Percentiles rank a stretch among this genome's conserved stretches.
phyloP scores from a whole-genome alignment of 208 protist genomes.

The Leishmania lainsoni region DNA sequence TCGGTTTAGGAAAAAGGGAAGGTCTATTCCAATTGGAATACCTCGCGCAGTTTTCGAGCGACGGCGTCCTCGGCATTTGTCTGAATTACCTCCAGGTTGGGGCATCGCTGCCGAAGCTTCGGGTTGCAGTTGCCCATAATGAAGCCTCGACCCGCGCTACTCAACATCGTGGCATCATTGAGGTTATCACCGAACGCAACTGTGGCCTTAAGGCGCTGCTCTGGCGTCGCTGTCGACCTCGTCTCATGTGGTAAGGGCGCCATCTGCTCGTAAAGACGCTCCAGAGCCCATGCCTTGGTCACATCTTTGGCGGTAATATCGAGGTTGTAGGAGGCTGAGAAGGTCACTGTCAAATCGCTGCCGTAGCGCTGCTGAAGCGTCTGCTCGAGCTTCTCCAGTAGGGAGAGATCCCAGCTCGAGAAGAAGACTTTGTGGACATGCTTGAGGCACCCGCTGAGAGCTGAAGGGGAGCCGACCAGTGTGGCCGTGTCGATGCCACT shows the following conservation, averaged over 20 bases:
- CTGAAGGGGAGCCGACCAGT: background rate
- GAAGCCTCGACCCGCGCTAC: slow-evolving; percentile 50
- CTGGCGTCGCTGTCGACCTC: slow-evolving; percentile 3
- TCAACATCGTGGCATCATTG: slow-evolving; percentile 72
- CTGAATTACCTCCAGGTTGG: slow-evolving; percentile 62
- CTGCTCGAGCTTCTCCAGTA: slow-evolving; percentile 32
- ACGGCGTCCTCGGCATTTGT: slow-evolving; percentile 64
- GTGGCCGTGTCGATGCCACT: slow-evolving; percentile 13
- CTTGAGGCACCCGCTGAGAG: slow-evolving; percentile 12
- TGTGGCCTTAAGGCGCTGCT: slow-evolving; percentile 40
- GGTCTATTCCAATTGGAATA: slow-evolving; percentile 43
- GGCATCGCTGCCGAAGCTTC: slow-evolving; percentile 47
- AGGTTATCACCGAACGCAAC: slow-evolving; percentile 72
- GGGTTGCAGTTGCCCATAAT: slow-evolving; percentile 68
- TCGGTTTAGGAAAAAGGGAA: background rate
- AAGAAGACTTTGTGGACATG: slow-evolving; percentile 64
- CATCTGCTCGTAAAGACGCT: slow-evolving; percentile 34
- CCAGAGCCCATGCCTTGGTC: slow-evolving; percentile 32
- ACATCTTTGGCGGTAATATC: slow-evolving; percentile 33
- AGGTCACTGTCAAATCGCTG: slow-evolving; percentile 31
- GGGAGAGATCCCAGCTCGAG: slow-evolving; percentile 46
- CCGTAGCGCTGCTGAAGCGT: slow-evolving; percentile 39
- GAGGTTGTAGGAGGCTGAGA: slow-evolving; percentile 38
- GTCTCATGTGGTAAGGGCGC: slow-evolving; percentile 34
- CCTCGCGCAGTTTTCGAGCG: slow-evolving; percentile 52